These are phyloP conservation scores for Lagerstroemia speciosa DNA, from an alignment of 345 rosid genomes.

Conservation along the genomic window DNA sequence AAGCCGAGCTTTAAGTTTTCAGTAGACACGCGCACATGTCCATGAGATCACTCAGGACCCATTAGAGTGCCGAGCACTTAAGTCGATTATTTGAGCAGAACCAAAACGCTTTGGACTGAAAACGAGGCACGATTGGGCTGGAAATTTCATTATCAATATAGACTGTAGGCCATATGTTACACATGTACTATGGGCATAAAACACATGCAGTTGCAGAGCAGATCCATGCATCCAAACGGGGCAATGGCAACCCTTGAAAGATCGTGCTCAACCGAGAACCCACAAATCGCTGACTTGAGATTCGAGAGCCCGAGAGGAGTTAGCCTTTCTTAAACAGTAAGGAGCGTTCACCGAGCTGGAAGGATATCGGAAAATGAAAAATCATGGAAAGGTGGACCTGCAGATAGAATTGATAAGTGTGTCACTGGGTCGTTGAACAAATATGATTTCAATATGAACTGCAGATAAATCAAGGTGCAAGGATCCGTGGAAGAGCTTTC, in stretches of 20 bases:
- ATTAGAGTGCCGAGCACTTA: too few species aligned
- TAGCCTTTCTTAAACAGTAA: not conserved
- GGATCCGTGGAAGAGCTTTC: too few species aligned
- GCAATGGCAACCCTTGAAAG: not conserved
- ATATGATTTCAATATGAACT: not conserved
- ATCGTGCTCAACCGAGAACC: not conserved
- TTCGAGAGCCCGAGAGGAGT: not conserved
- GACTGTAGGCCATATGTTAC: not conserved
- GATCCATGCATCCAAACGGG: not conserved
- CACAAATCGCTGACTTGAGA: not conserved
- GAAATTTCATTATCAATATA: not conserved
- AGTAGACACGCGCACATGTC: too few species aligned
- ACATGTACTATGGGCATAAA: not conserved
- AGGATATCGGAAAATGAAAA: conserved; percentile 61
- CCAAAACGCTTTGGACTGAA: not conserved
- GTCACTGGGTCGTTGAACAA: not conserved
- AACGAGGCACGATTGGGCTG: not conserved
- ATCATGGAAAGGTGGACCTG: conserved; percentile 95
- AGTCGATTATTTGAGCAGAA: too few species aligned
- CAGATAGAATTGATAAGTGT: conserved; percentile 8
- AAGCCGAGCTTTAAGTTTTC: too few species aligned
- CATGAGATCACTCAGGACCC: too few species aligned
- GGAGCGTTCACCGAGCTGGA: conserved; percentile 28
- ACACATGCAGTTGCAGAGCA: not conserved
- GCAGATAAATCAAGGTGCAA: not conserved